A percentile compares a stretch with the other conserved stretches of the same genome.
Evolutionary conservation across 2,329 filamentous ascomycete species (phyloP).

Genomic region (Aspergillus oerlinghausenensis): DNA sequence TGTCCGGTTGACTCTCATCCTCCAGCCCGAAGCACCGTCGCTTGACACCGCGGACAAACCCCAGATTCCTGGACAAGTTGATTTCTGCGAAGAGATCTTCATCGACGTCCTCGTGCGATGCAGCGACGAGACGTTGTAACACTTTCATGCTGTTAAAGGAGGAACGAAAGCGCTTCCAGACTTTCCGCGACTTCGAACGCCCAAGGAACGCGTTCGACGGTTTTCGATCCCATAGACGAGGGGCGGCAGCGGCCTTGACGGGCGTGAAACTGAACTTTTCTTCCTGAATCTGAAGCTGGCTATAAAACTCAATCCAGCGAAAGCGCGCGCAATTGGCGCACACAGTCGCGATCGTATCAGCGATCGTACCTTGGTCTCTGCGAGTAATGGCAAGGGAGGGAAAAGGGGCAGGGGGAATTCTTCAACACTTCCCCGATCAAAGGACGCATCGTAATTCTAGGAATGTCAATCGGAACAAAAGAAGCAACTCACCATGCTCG

Average conservation of each 20-base stretch:
- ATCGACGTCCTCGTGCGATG: conserved; percentile 13
- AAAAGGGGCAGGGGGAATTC: not conserved
- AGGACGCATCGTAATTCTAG: not conserved
- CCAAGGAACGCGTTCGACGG: conserved; percentile 38
- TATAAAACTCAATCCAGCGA: not conserved
- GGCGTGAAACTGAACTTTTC: conserved; percentile 40
- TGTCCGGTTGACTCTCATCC: not conserved
- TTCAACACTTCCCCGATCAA: not conserved
- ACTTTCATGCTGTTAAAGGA: conserved; percentile 32
- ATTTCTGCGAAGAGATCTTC: conserved; percentile 30
- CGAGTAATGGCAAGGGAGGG: not conserved
- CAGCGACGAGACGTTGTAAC: conserved; percentile 21
- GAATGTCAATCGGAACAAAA: not conserved
- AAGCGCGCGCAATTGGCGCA: not conserved
- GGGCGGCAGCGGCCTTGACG: conserved; percentile 28
- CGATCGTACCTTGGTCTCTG: not conserved
- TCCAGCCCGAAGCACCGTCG: conserved; percentile 25
- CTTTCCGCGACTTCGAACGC: conserved; percentile 39
- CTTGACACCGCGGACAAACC: conserved; percentile 33
- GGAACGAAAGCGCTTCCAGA: conserved; percentile 43
- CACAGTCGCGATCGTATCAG: not conserved
- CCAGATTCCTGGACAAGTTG: conserved; percentile 24
- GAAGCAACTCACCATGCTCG: conserved; percentile 7
- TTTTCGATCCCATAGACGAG: conserved; percentile 43
- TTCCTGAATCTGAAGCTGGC: conserved; percentile 13